Conservation (phyloP, 1,284 basidiomycete genomes). For the Ganoderma leucocontextum region DNA sequence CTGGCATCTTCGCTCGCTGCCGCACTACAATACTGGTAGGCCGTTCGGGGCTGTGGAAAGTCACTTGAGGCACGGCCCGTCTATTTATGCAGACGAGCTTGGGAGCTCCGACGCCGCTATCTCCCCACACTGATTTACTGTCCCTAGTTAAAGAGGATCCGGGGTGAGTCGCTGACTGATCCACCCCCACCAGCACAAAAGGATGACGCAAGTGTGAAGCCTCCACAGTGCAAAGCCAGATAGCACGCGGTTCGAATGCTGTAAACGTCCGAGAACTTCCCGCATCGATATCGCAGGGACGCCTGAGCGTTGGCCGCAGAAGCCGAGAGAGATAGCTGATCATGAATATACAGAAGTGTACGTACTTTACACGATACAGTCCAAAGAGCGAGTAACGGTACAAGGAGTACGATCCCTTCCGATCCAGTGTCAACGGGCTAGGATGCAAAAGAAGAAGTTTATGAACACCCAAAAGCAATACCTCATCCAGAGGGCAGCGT, state of each 20-base stretch:
- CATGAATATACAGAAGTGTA: background rate
- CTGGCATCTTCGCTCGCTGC: slow-evolving; percentile 35
- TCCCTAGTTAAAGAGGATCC: background rate
- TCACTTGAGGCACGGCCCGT: background rate
- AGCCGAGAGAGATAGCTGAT: background rate
- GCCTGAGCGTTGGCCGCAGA: background rate
- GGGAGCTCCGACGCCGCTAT: background rate
- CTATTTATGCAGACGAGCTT: background rate
- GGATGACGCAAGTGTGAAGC: background rate
- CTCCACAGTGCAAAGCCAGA: background rate
- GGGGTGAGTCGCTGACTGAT: slow-evolving; percentile 7
- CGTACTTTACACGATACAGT: background rate
- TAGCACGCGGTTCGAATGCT: background rate
- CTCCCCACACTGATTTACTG: background rate
- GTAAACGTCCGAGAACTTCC: background rate
- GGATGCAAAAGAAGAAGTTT: background rate
- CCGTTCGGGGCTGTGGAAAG: background rate
- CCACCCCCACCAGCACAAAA: slow-evolving; percentile 1
- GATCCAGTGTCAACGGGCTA: background rate
- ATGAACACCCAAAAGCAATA: background rate
- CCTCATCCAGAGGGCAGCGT: slow-evolving; percentile 9
- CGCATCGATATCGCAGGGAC: background rate
- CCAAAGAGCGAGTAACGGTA: background rate
- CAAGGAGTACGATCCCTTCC: background rate
- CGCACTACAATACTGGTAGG: too few species aligned